These are phyloP conservation scores for Diaporthe citri DNA, from an alignment of 2,329 filamentous ascomycete genomes.

Conservation along the genomic window DNA sequence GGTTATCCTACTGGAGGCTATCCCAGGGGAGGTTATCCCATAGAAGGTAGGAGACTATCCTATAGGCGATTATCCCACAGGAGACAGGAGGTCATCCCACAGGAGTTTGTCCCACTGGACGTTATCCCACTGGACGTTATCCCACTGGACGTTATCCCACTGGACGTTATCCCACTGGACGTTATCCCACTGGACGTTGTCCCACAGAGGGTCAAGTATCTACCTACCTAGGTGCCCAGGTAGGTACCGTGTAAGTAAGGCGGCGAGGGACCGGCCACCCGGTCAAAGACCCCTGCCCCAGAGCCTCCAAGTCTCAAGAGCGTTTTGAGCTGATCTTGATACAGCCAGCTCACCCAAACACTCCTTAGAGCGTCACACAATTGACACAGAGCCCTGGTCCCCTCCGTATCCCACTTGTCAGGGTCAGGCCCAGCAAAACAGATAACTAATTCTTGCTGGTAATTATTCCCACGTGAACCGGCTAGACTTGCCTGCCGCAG, in stretches of 20 bases:
- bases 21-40: too few relatives aligned
- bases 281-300: slow-evolving; percentile 23
- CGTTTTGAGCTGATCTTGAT: slow-evolving; percentile 43
- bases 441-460: not conserved
- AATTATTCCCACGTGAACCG: not conserved
- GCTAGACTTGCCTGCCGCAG: slow-evolving; percentile 29
- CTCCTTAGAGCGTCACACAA: slow-evolving; percentile 22
- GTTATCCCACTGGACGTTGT: not conserved
- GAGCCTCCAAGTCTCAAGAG: slow-evolving; percentile 17
- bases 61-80: too few relatives aligned
- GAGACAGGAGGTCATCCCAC: too few relatives aligned
- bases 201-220: slow-evolving; percentile 3
- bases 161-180: not conserved
- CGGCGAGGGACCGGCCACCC: not conserved
- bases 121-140: not conserved
- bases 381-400: slow-evolving; percentile 10
- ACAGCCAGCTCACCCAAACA: slow-evolving; percentile 40
- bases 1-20: too few relatives aligned
- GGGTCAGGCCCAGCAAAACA: not conserved
- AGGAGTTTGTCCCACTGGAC: too few relatives aligned
- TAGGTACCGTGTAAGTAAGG: not conserved
- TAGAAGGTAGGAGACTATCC: too few relatives aligned
- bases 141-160: not conserved
- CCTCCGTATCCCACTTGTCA: not conserved
- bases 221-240: too few relatives aligned